These are phyloP conservation scores for Alternaria conjuncta DNA, from an alignment of 2,329 filamentous ascomycete genomes.

Conservation along the genomic window DNA sequence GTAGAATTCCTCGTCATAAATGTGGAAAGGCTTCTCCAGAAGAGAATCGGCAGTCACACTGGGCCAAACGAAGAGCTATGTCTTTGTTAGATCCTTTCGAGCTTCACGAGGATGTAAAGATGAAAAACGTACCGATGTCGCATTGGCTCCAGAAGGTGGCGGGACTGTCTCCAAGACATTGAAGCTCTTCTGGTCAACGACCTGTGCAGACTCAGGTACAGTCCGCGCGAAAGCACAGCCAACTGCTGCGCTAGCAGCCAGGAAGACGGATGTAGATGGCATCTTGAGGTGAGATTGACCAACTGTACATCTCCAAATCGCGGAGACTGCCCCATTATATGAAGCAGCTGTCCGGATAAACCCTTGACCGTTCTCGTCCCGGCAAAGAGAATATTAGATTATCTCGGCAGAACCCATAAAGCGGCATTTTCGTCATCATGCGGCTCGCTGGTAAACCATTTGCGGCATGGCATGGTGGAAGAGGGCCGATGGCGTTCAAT, in stretches of 20 bases:
- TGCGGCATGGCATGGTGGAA: not conserved
- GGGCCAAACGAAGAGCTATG: slow-evolving; percentile 29
- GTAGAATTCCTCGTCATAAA: slow-evolving; percentile 35
- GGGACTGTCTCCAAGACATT: slow-evolving; percentile 28
- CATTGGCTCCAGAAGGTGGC: slow-evolving; percentile 26
- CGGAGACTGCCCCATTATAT: not conserved
- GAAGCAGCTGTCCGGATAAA: not conserved
- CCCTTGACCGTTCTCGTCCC: not conserved
- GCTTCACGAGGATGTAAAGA: not conserved
- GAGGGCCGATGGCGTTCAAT: not conserved
- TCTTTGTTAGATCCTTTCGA: slow-evolving; percentile 7
- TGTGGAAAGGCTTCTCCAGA: slow-evolving; percentile 30
- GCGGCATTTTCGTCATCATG: slow-evolving; percentile 1
- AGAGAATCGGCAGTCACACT: slow-evolving; percentile 28
- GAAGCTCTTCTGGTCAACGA: slow-evolving; percentile 29
- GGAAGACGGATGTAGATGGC: slow-evolving; percentile 5
- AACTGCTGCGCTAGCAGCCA: slow-evolving; percentile 7
- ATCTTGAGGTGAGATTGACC: not conserved
- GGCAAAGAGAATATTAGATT: not conserved
- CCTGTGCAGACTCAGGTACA: slow-evolving; percentile 28
- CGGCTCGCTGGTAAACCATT: not conserved
- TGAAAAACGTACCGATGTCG: slow-evolving; percentile 21
- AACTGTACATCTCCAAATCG: not conserved
- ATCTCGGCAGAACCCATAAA: slow-evolving; percentile 1
- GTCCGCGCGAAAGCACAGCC: slow-evolving; percentile 21